phyloP scores from a whole-genome alignment of 345 rosid species.

The Aquilaria yunnanensis region DNA sequence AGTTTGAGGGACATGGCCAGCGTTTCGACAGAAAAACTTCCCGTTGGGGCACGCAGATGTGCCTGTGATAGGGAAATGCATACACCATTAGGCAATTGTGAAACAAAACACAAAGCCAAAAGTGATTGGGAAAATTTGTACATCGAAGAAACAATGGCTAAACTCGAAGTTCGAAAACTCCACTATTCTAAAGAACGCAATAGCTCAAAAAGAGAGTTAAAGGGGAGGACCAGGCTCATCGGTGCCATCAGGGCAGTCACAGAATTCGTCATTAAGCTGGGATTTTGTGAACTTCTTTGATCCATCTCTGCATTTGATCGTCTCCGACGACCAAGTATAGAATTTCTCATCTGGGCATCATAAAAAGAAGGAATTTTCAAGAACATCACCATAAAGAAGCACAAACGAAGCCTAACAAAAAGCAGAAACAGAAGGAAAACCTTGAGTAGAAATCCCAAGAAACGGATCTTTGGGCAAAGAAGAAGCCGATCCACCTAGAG shows the following conservation, averaged over 20 bases:
- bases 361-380: background rate
- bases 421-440: slow-evolving; percentile 22
- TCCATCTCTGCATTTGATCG: slow-evolving; percentile 74
- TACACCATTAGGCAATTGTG: background rate
- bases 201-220: too few relatives aligned
- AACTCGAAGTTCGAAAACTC: too few relatives aligned
- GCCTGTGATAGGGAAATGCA: slow-evolving; percentile 33
- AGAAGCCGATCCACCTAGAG: slow-evolving; percentile 40
- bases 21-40: slow-evolving; percentile 77
- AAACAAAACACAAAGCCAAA: slow-evolving; percentile 1
- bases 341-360: slow-evolving; percentile 56
- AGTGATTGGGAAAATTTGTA: background rate
- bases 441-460: slow-evolving; percentile 85
- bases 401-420: background rate
- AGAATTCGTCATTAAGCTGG: slow-evolving; percentile 91
- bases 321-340: slow-evolving; percentile 55
- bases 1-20: slow-evolving; percentile 52
- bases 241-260: slow-evolving; percentile 88
- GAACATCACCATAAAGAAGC: background rate
- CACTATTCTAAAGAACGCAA: too few relatives aligned
- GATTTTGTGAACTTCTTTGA: slow-evolving; percentile 64
- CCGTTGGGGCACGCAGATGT: slow-evolving; percentile 94
- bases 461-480: slow-evolving; percentile 44
- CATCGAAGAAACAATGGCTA: too few relatives aligned
- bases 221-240: slow-evolving; percentile 75